Evolutionary conservation across 2,329 filamentous ascomycete species (phyloP).

Genomic region (Cytospora schulzeri): DNA sequence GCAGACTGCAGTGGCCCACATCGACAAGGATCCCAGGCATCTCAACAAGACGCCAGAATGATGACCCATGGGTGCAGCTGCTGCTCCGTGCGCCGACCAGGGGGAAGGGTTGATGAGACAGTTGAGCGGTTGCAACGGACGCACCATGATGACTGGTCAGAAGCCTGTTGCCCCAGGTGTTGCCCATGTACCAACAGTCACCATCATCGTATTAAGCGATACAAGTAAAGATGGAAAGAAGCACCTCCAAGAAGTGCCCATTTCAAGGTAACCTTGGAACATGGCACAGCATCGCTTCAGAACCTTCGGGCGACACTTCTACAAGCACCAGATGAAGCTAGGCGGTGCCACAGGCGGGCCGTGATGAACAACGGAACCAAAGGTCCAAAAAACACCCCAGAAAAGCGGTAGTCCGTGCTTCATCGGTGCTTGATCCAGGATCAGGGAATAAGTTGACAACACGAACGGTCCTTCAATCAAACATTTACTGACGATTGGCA

Average conservation of each 20-base stretch:
- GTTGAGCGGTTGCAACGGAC: neutral
- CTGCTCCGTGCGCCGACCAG: conserved; percentile 25
- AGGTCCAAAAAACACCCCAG: neutral
- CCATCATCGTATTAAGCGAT: neutral
- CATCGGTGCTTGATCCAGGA: neutral
- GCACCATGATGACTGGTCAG: neutral
- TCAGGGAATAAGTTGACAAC: neutral
- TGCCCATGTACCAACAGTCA: neutral
- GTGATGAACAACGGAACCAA: neutral
- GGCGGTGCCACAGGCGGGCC: conserved; percentile 11
- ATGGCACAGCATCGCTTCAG: neutral
- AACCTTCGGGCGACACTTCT: neutral
- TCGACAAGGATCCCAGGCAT: conserved; percentile 15
- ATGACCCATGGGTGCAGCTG: conserved; percentile 11
- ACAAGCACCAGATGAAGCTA: neutral
- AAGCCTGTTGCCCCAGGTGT: neutral
- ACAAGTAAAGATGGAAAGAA: neutral
- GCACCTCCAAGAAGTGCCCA: neutral
- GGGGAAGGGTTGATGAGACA: neutral
- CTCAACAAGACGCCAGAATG: conserved; percentile 15
- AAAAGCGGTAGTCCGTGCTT: neutral
- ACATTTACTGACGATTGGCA: neutral
- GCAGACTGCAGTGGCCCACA: conserved; percentile 22
- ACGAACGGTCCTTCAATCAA: neutral
- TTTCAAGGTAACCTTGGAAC: neutral